Percentiles rank a stretch among this genome's conserved stretches.
Conservation (phyloP, 2,329 filamentous ascomycete species). For the Ascochyta clinopodiicola region DNA sequence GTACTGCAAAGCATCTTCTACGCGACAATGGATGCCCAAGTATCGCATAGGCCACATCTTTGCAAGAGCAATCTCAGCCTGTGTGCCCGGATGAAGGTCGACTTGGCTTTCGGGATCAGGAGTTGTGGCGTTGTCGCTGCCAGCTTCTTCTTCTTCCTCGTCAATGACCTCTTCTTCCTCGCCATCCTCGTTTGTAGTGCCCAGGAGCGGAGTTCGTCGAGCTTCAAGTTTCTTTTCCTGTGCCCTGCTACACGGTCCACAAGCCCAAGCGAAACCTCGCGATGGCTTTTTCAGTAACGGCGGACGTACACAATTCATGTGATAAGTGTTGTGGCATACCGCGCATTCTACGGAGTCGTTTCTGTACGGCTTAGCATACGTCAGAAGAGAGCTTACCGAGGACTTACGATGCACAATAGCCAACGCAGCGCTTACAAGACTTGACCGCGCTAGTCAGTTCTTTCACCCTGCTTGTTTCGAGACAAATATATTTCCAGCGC, state of each 20-base stretch:
- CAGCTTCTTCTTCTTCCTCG: constrained; percentile 71
- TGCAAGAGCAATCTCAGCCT: constrained; percentile 89
- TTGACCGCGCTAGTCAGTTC: constrained; percentile 96
- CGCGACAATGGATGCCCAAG: constrained; percentile 90
- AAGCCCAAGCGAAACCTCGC: constrained; percentile 97
- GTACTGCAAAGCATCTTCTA: constrained; percentile 94
- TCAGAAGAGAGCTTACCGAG: background rate
- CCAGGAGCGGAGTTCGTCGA: constrained; percentile 78
- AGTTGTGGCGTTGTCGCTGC: constrained; percentile 66
- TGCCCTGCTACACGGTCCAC: constrained; percentile 92
- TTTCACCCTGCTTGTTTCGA: constrained; percentile 92
- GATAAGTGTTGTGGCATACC: constrained; percentile 92
- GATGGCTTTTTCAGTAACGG: constrained; percentile 94
- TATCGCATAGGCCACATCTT: constrained; percentile 97
- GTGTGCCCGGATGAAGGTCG: constrained; percentile 70
- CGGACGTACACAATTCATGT: constrained; percentile 97
- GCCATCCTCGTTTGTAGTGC: constrained; percentile 60
- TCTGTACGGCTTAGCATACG: constrained; percentile 55
- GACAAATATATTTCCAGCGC: constrained; percentile 94
- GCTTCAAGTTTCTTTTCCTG: constrained; percentile 93
- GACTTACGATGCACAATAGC: constrained; percentile 88
- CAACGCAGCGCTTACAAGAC: constrained; percentile 88
- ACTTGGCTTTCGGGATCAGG: constrained; percentile 59
- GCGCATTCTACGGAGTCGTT: constrained; percentile 97
- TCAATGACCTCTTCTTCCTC: constrained; percentile 71